Conservation (phyloP, 345 rosid species). For the Turritis glabra region DNA sequence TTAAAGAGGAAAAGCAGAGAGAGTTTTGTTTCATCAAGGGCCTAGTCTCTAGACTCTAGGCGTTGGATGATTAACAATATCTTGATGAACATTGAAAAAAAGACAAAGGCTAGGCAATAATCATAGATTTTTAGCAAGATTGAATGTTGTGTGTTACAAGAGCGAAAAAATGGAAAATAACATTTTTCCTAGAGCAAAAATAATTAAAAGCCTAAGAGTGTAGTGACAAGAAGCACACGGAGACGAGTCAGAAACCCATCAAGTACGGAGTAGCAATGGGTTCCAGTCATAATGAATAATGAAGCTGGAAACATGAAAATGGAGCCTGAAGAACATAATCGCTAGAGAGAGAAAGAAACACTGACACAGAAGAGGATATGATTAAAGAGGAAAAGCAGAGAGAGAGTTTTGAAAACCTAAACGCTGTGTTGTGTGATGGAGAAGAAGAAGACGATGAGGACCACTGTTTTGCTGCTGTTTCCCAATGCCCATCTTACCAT, state of each 20-base stretch:
- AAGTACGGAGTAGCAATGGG: conserved; percentile 25
- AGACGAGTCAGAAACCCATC: conserved; percentile 32
- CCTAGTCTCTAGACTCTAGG: too few species aligned
- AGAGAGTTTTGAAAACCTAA: conserved; percentile 9
- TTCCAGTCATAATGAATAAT: conserved; percentile 28
- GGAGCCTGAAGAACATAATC: conserved; percentile 23
- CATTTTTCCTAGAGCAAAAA: background rate
- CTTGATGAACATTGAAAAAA: background rate
- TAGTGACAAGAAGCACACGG: conserved; percentile 29
- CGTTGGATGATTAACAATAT: background rate
- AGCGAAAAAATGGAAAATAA: background rate
- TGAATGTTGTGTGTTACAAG: background rate
- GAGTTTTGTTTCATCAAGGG: too few species aligned
- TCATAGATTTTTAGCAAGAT: background rate
- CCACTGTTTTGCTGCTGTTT: conserved; percentile 27
- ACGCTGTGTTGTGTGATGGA: background rate
- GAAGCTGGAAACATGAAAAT: conserved; percentile 27
- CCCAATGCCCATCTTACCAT: conserved; percentile 25
- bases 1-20: too few species aligned
- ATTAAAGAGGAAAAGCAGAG: conserved; percentile 30
- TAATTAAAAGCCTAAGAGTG: conserved; percentile 14
- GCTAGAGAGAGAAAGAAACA: conserved; percentile 30
- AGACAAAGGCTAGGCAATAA: background rate
- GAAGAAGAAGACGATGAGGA: conserved; percentile 19
- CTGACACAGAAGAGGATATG: conserved; percentile 27